These are phyloP conservation scores for Pyrenophora graminea DNA, from an alignment of 2,329 filamentous ascomycete species.

Conservation along the genomic window DNA sequence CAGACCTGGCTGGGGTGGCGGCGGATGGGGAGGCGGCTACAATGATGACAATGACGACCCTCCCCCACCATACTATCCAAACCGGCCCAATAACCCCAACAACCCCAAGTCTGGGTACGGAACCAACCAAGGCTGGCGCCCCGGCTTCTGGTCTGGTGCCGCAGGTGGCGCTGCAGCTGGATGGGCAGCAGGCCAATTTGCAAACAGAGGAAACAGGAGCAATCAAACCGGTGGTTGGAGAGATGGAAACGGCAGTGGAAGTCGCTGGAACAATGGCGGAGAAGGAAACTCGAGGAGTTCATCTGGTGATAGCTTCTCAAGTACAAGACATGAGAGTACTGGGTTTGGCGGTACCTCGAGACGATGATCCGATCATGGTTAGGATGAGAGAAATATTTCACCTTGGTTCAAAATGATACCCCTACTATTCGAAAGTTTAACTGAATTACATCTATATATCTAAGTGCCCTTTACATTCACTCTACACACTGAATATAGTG, in stretches of 20 bases:
- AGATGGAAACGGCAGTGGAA: slow-evolving; percentile 38
- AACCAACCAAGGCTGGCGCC: slow-evolving; percentile 61
- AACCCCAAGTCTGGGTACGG: slow-evolving; percentile 28
- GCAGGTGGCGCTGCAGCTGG: slow-evolving; percentile 70
- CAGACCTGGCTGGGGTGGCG: slow-evolving; percentile 45
- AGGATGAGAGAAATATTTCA: neutral
- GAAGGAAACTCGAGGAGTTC: slow-evolving; percentile 44
- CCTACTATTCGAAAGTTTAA: neutral
- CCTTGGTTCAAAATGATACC: slow-evolving; percentile 41
- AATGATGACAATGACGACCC: slow-evolving; percentile 51
- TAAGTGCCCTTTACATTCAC: too few relatives aligned
- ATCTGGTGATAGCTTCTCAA: slow-evolving; percentile 47
- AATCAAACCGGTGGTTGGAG: slow-evolving; percentile 46
- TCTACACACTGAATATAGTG: too few relatives aligned
- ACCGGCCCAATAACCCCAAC: slow-evolving; percentile 30
- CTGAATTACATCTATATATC: neutral
- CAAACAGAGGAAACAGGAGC: slow-evolving; percentile 38
- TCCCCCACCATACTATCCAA: slow-evolving; percentile 53
- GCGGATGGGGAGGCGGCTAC: slow-evolving; percentile 45
- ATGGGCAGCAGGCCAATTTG: slow-evolving; percentile 61
- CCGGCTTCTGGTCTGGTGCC: slow-evolving; percentile 76
- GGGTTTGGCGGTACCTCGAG: slow-evolving; percentile 70
- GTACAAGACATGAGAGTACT: slow-evolving; percentile 67
- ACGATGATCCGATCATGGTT: slow-evolving; percentile 24
- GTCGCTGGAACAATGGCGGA: slow-evolving; percentile 44